Base-by-base conservation (phyloP, 306 rosid genomes). In the Spatholobus suberectus region DNA sequence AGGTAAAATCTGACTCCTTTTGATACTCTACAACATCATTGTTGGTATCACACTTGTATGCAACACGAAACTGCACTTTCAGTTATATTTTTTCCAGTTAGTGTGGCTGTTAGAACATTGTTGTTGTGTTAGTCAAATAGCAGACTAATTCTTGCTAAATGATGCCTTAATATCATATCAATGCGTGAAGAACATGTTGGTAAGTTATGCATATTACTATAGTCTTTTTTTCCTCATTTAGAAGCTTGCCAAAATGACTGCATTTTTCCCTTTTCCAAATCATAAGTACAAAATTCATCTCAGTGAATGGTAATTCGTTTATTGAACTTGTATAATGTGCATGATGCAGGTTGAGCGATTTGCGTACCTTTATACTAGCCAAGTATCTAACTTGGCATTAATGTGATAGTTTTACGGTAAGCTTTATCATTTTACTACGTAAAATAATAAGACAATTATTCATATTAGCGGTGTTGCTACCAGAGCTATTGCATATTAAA, bases 331-430 rank as follows among this genome's bases (percentile, higher is more conserved):
- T 32, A 23, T 76, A 40, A 61, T n/a, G 20, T 34, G 65, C 70
- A 7, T 14, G 32, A 55, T 77, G 86, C 78, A 90, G 97, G 94
- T 92, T 34, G 92, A 93, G 85, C 88, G 96, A 83, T 93, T 91
- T 82, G 97, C 96, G 12, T 93, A 92, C 88, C 92, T 93, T 34
- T 93, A 93, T 77, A 90, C 92, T 40, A 86, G 94, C 83, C 40
- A 29, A 61, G 69, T 61, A 61, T 65, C 70, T 65, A 65, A 65
- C 70, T 34, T 65, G 70, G 44, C 94, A 86, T 85, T 90, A n/a
- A n/a, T n/a, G n/a, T n/a, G n/a, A n/a, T n/a, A n/a, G n/a, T n/a
- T n/a, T n/a, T n/a, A n/a, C n/a, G n/a, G n/a, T n/a, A n/a, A n/a
- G n/a, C n/a, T n/a, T n/a, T n/a, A n/a, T n/a, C n/a, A n/a, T n/a